Evolutionary conservation across 2,329 filamentous ascomycete genomes (phyloP).

Genomic region (Fusarium nematophilum): DNA sequence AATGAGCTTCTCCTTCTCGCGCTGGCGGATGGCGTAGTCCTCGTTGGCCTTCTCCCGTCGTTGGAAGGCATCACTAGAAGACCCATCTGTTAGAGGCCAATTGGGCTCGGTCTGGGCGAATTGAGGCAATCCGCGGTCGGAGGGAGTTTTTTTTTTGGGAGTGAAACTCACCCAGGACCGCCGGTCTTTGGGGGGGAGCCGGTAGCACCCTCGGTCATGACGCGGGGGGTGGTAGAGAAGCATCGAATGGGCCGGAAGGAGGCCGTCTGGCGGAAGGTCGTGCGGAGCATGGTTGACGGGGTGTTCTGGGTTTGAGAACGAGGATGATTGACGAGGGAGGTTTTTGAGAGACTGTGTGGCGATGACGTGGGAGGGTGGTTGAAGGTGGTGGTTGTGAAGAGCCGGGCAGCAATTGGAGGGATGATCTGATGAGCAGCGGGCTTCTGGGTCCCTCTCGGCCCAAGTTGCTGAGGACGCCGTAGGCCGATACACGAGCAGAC

Average conservation of each 20-base stretch:
- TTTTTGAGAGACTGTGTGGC: slow-evolving; percentile 32
- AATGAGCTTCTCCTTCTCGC: slow-evolving; percentile 90
- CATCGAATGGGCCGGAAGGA: slow-evolving; percentile 66
- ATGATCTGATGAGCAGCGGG: slow-evolving; percentile 42
- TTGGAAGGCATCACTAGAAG: slow-evolving; percentile 85
- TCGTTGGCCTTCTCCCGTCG: slow-evolving; percentile 90
- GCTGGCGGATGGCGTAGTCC: slow-evolving; percentile 84
- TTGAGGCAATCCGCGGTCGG: slow-evolving; percentile 13
- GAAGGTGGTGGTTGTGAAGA: slow-evolving; percentile 20
- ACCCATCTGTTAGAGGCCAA: slow-evolving; percentile 2
- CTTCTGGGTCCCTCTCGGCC: slow-evolving; percentile 23
- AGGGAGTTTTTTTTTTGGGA: neutral
- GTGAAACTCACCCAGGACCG: slow-evolving; percentile 62
- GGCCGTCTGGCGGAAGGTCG: slow-evolving; percentile 67
- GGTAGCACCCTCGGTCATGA: slow-evolving; percentile 77
- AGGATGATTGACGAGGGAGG: slow-evolving; percentile 23
- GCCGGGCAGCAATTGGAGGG: slow-evolving; percentile 30
- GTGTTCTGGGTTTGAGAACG: slow-evolving; percentile 10
- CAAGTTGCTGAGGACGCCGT: slow-evolving; percentile 7
- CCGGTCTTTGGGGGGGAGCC: slow-evolving; percentile 68
- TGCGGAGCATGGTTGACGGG: slow-evolving; percentile 71
- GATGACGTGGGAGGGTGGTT: slow-evolving; percentile 42
- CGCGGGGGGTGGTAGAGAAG: slow-evolving; percentile 72
- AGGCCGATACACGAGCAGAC: slow-evolving; percentile 20
- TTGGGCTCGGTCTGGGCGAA: slow-evolving; percentile 5